Base-by-base conservation (phyloP, 1,139 yeast genomes). In the Suhomyces chickasaworum region DNA sequence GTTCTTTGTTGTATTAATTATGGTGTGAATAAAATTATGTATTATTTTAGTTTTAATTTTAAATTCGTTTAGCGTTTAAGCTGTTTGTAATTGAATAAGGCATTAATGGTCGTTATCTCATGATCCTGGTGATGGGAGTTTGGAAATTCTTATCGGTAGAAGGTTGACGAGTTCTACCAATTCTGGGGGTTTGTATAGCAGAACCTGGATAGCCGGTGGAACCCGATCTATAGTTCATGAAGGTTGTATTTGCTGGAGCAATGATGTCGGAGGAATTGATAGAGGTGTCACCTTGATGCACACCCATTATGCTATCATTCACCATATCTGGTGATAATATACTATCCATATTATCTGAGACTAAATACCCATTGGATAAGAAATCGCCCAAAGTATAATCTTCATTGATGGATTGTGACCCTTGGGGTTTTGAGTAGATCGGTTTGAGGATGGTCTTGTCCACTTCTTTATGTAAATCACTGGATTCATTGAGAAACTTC, bases 131-230 rank as follows among this genome's bases (percentile, higher is more conserved):
- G 8, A 73, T 66, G 0, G 78, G 78, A 0, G 78, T 73, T 50
- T 71, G 78, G 53, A 69, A 71, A 43, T 59, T 66, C 50, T 71
- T 64, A 47, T 73, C 77, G n/a, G 64, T 63, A 0, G 75, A 69
- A 1, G 65, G 56, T 51, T 72, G 77, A 37, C 78, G 57, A 1
- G 73, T 65, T 52, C 75, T 59, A 1, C 66, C 70, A 1, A 69
- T 55, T 39, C 75, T 53, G 1, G 78, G 78, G 5, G 78, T 73
- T 47, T 72, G 77, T 7, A 65, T 52, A 25, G 55, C 49, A 5
- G 51, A 45, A 5, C 46, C 52, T 36, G 36, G 49, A 40, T 22
- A 45, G 48, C 43, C 51, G 12, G 45, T 45, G 20, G 65, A 65
- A 45, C 53, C 57, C 1, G 61, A 52, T 25, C 67, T 46, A 22